Conservation (phyloP, 768 basidiomycete genomes). For the Auricularia auricula-judae region DNA sequence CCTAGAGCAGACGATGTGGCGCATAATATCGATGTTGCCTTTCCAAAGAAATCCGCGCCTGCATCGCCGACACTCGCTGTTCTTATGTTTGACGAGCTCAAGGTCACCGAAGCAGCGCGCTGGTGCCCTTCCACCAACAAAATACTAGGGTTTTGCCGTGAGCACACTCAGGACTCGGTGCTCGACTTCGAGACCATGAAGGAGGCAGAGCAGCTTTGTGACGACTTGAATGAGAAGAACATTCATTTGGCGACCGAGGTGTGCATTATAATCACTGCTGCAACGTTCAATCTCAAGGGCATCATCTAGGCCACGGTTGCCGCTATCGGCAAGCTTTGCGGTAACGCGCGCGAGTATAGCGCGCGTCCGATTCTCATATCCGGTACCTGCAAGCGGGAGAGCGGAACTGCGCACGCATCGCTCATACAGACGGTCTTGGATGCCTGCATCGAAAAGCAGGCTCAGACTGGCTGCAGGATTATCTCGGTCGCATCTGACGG, state of each 20-base stretch:
- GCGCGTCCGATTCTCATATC: conserved; percentile 18
- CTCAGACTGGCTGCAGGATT: conserved; percentile 3
- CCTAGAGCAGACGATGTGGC: neutral
- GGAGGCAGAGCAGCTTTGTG: conserved; percentile 1
- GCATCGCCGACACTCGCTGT: neutral
- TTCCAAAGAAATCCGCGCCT: neutral
- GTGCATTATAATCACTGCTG: neutral
- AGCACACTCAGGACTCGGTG: conserved; percentile 9
- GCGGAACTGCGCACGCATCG: conserved; percentile 10
- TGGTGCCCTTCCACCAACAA: conserved; percentile 15
- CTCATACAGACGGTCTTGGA: conserved; percentile 12
- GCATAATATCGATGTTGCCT: neutral
- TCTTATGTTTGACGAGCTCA: conserved; percentile 16
- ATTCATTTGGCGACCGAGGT: conserved; percentile 5
- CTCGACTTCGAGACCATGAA: conserved; percentile 11
- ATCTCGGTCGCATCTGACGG: conserved; percentile 20
- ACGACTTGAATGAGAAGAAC: conserved; percentile 6
- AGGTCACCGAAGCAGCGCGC: conserved; percentile 10
- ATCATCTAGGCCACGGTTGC: conserved; percentile 12
- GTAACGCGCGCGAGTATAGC: neutral
- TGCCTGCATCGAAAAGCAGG: neutral
- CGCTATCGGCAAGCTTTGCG: neutral
- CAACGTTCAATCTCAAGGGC: neutral
- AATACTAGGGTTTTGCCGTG: conserved; percentile 15
- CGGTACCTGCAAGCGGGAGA: conserved; percentile 18